Evolutionary conservation across 257 asterid species (phyloP).

Genomic region (Nemophila menziesii): DNA sequence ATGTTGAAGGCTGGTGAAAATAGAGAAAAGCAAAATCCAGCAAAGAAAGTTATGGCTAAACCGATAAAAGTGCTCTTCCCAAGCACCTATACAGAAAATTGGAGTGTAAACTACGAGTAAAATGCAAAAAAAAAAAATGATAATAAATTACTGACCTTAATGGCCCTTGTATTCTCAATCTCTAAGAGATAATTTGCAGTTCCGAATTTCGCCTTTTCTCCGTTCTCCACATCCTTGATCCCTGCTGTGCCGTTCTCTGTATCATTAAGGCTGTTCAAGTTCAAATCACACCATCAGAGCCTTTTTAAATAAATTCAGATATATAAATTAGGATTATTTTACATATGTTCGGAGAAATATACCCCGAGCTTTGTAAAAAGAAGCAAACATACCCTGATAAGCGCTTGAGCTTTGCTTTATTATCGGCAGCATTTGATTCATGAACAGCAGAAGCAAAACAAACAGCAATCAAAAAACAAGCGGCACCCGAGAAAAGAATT

Average conservation of each 20-base stretch:
- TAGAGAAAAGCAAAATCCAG: constrained; percentile 78
- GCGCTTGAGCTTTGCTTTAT: constrained; percentile 46
- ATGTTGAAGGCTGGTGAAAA: constrained; percentile 88
- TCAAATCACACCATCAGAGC: not conserved
- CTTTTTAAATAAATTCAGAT: not conserved
- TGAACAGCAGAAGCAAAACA: constrained; percentile 77
- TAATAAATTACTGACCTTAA: constrained; percentile 63
- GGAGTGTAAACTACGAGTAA: not conserved
- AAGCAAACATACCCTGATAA: constrained; percentile 25
- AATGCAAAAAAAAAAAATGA: too few species aligned
- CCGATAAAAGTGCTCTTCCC: constrained; percentile 79
- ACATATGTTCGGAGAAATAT: not conserved
- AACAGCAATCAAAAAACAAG: constrained; percentile 83
- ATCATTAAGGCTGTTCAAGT: constrained; percentile 19
- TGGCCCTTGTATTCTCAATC: constrained; percentile 67
- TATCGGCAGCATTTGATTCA: constrained; percentile 71
- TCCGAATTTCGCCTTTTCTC: constrained; percentile 63
- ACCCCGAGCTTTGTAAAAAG: not conserved
- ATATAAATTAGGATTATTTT: not conserved
- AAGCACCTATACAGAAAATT: constrained; percentile 41
- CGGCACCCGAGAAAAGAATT: constrained; percentile 92
- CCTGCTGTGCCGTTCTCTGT: constrained; percentile 1
- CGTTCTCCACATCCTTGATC: constrained; percentile 33
- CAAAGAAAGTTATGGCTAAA: constrained; percentile 68
- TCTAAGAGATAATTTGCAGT: constrained; percentile 72